Evolutionary conservation across 805 yeast genomes (phyloP).

Genomic region (Sugiyamaella boreocaroliniensis): DNA sequence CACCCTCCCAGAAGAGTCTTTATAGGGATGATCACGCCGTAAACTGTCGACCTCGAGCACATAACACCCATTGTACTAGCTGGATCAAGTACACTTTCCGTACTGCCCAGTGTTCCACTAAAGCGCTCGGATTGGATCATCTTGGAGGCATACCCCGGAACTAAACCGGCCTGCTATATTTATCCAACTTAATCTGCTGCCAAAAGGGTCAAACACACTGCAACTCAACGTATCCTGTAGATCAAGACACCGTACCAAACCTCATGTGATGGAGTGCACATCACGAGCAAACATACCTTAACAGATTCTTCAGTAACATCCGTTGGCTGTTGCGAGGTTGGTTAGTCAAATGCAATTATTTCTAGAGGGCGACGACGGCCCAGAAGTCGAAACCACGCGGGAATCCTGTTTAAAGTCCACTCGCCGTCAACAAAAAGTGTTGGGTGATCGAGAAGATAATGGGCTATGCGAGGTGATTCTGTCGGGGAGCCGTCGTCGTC

Average conservation of each 20-base stretch:
- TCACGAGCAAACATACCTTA: constrained; percentile 56
- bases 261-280: constrained; percentile 3
- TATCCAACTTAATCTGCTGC: too few species aligned
- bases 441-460: neutral
- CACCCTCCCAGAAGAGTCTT: neutral
- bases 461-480: neutral
- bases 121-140: too few species aligned
- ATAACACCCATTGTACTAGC: neutral
- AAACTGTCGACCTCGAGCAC: neutral
- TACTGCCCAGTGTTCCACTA: too few species aligned
- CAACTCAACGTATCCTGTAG: neutral
- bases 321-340: constrained; percentile 42
- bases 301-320: constrained; percentile 80
- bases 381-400: too few species aligned
- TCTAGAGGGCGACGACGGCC: neutral
- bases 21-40: neutral
- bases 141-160: too few species aligned
- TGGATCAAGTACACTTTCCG: neutral
- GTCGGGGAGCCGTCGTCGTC: neutral
- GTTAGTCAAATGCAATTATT: constrained; percentile 11
- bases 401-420: too few species aligned
- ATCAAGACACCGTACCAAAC: constrained; percentile 7
- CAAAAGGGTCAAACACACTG: neutral
- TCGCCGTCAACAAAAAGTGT: too few species aligned
- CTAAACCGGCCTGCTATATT: too few species aligned